A percentile compares a stretch with the other conserved stretches of the same genome.
Evolutionary conservation across 169 alveolate species (phyloP).

Genomic region (Sarcocystis neurona): DNA sequence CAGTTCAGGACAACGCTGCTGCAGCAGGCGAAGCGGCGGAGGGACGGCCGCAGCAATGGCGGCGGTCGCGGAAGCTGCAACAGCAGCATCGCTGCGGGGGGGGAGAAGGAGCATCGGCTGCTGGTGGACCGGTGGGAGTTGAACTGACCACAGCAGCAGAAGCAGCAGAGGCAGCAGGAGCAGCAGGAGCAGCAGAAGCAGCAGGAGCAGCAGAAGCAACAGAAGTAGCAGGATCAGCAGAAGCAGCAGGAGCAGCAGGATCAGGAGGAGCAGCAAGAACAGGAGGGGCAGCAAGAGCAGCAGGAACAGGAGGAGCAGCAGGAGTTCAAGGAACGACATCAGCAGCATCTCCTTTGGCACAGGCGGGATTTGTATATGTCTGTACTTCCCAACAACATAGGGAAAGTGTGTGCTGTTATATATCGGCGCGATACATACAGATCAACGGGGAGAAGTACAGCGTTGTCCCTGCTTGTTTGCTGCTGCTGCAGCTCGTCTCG

Average conservation of each 20-base stretch:
- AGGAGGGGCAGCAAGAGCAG: not conserved
- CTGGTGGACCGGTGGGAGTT: no score
- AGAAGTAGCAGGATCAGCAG: not conserved
- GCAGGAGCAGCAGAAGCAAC: not conserved
- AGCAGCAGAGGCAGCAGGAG: not conserved
- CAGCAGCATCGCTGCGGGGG: no score
- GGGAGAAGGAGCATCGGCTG: no score
- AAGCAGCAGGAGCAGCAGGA: not conserved
- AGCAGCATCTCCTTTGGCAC: not conserved
- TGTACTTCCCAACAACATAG: no score
- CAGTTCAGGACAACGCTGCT: not conserved
- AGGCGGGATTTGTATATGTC: no score
- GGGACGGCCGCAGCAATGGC: not conserved
- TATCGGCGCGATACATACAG: not conserved
- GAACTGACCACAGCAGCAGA: no score
- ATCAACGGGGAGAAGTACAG: not conserved
- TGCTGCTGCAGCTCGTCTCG: slow-evolving; percentile 3
- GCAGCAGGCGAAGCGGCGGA: not conserved
- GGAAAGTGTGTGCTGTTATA: not conserved
- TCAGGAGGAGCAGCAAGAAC: not conserved
- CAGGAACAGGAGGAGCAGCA: not conserved
- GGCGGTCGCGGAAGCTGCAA: not conserved
- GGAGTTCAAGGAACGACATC: not conserved
- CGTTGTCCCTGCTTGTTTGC: not conserved
- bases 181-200: not conserved